Percentiles rank a stretch among this genome's conserved stretches.
These are phyloP conservation scores for Ganoderma boninense DNA, from an alignment of 1,284 basidiomycete genomes.

Conservation along the genomic window DNA sequence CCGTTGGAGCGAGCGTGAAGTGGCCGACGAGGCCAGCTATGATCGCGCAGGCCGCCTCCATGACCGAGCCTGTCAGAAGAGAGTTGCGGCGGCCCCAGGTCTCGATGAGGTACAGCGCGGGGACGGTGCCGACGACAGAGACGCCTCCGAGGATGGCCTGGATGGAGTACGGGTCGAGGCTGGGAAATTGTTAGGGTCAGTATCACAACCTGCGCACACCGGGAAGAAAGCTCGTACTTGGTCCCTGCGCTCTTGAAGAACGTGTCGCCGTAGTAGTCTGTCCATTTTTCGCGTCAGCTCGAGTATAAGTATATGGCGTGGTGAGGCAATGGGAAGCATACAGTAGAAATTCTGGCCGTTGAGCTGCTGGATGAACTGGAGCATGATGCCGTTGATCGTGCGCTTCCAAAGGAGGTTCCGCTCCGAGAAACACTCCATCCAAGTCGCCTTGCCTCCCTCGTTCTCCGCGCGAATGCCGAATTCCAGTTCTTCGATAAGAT, in stretches of 20 bases:
- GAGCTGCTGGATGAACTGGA: conserved; percentile 84
- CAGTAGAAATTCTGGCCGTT: conserved; percentile 83
- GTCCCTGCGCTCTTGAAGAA: conserved; percentile 85
- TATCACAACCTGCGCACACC: background rate
- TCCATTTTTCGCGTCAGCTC: background rate
- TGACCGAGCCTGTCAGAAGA: conserved; percentile 70
- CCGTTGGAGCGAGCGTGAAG: conserved; percentile 65
- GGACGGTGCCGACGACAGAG: conserved; percentile 71
- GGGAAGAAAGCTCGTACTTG: conserved; percentile 44
- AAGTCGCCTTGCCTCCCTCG: conserved; percentile 80
- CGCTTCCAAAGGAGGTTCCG: conserved; percentile 76
- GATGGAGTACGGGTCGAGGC: conserved; percentile 75
- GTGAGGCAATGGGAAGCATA: conserved; percentile 41
- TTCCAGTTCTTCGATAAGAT: conserved; percentile 74
- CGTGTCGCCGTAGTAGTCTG: conserved; percentile 83
- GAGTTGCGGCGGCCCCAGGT: conserved; percentile 70
- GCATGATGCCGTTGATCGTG: conserved; percentile 81
- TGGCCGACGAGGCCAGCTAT: conserved; percentile 80
- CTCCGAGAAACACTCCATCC: conserved; percentile 80
- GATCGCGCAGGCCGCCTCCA: conserved; percentile 69
- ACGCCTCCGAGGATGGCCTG: conserved; percentile 77
- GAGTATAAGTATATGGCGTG: too few species aligned
- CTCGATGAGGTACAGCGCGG: conserved; percentile 73
- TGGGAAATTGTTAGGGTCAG: conserved; percentile 30
- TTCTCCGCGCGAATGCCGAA: conserved; percentile 75